Percentiles rank a stretch among this genome's conserved stretches.
Evolutionary conservation across 805 yeast species (phyloP).

Genomic region (Maudiozyma saulgeensis): DNA sequence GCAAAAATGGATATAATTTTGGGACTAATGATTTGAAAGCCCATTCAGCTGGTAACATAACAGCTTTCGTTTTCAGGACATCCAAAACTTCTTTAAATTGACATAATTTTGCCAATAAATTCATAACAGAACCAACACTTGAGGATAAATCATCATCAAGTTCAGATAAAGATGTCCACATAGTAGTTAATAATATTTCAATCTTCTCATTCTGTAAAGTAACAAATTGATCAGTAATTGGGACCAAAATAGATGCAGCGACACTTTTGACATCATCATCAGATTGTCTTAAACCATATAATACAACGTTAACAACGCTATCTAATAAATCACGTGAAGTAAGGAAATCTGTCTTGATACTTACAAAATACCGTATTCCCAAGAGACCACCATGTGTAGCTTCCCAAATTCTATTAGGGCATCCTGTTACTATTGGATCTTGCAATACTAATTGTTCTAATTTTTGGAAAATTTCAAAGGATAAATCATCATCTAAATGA

Average conservation of each 20-base stretch:
- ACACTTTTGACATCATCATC: conserved; percentile 97
- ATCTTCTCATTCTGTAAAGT: conserved; percentile 42
- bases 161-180: conserved; percentile 85
- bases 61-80: conserved; percentile 55
- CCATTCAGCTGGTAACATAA: conserved; percentile 36
- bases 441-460: conserved; percentile 67
- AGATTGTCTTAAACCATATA: conserved; percentile 68
- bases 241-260: conserved; percentile 85
- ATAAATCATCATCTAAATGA: conserved; percentile 51
- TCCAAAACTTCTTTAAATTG: conserved; percentile 69
- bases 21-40: conserved; percentile 78
- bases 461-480: conserved; percentile 53
- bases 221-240: conserved; percentile 85
- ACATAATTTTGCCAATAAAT: conserved; percentile 78
- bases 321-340: conserved; percentile 48
- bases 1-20: conserved; percentile 77
- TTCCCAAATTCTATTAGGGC: conserved; percentile 65
- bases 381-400: conserved; percentile 97
- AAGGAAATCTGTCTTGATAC: conserved; percentile 76
- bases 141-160: conserved; percentile 89
- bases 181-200: conserved; percentile 46
- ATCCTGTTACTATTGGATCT: conserved; percentile 32
- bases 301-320: conserved; percentile 70
- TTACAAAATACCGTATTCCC: conserved; percentile 84
- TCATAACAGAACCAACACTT: conserved; percentile 93